A percentile compares a stretch with the other conserved stretches of the same genome.
Conservation (phyloP, 202 grass and related monocot genomes). For the Panicum virgatum region DNA sequence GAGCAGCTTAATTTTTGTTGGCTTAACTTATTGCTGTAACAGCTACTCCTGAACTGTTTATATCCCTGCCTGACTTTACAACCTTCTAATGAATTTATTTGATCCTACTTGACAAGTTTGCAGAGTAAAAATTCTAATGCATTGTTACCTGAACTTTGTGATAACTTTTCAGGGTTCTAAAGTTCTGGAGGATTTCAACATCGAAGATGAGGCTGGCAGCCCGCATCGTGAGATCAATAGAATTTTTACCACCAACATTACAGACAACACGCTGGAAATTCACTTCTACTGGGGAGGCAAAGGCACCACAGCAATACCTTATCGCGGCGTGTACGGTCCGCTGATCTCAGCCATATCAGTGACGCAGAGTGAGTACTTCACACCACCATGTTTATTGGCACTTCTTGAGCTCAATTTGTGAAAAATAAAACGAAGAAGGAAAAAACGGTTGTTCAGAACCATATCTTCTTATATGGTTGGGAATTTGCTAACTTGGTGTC, state of each 20-base stretch:
- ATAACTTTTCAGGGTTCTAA: constrained; percentile 52
- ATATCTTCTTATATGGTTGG: constrained; percentile 6
- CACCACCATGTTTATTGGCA: not conserved
- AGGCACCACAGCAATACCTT: constrained; percentile 76
- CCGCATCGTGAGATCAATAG: constrained; percentile 40
- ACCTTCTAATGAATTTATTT: not conserved
- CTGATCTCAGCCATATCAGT: constrained; percentile 94
- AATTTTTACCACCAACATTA: constrained; percentile 54
- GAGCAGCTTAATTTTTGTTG: constrained; percentile 1
- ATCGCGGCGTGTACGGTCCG: constrained; percentile 80
- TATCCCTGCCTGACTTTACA: not conserved
- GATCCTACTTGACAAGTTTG: constrained; percentile 6
- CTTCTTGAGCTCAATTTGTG: not conserved
- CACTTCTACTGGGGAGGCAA: constrained; percentile 96
- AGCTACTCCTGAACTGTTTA: constrained; percentile 19
- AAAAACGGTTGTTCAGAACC: not conserved
- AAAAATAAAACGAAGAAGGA: no score
- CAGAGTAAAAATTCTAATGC: not conserved
- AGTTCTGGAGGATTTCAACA: constrained; percentile 88
- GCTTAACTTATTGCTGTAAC: not conserved
- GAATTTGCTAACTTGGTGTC: constrained; percentile 34
- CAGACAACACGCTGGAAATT: constrained; percentile 78
- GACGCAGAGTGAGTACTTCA: constrained; percentile 37
- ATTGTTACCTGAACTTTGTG: not conserved
- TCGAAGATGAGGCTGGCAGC: constrained; percentile 66